Base-by-base conservation (phyloP, 768 basidiomycete species). In the Russula dissimulans region DNA sequence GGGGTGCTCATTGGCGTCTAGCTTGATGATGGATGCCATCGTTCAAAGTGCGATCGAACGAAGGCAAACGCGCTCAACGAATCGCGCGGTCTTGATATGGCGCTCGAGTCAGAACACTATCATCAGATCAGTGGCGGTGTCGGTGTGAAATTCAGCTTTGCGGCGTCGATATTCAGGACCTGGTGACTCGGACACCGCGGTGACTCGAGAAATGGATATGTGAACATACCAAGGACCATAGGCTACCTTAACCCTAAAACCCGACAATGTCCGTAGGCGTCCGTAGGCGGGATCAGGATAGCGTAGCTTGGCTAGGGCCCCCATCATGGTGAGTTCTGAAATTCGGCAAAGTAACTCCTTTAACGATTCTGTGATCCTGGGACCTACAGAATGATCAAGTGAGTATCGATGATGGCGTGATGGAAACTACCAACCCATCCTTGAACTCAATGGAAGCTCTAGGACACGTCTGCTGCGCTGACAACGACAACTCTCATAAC, bases 1-100 rank as follows among this genome's bases (percentile, higher is more conserved):
- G 1, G 78, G 69, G 54, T 75, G 70, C 0, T 79, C 75, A 15
- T 73, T 67, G n/a, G 61, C 61, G 14, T 62, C 38, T 17, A 62
- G 56, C 41, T 22, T 57, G 56, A 57, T 52, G 51, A 43, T 54
- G 18, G 51, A 38, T 10, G 51, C 47, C 61, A 62, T 57, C 12
- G 39, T 31, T 38, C 9, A n/a, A 46, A 11, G 41, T 34, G 22
- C 34, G 7, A 49, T 41, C 39, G 18, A 26, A 43, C 42, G 54
- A 39, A 22, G 22, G 36, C n/a, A 50, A 31, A 6, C 9, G 8
- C 29, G 7, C 22, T 38, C 34, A 36, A 2, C 14, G 6, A 5
- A n/a, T 31, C 17, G 22, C 32, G 4, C 7, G n/a, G 6, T 12
- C 42, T 45, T 50, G 39, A 44, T 39, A 46, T 50, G 31, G 9